Base-by-base conservation (phyloP, 2,329 filamentous ascomycete genomes). In the Gliomastix tumulicola region DNA sequence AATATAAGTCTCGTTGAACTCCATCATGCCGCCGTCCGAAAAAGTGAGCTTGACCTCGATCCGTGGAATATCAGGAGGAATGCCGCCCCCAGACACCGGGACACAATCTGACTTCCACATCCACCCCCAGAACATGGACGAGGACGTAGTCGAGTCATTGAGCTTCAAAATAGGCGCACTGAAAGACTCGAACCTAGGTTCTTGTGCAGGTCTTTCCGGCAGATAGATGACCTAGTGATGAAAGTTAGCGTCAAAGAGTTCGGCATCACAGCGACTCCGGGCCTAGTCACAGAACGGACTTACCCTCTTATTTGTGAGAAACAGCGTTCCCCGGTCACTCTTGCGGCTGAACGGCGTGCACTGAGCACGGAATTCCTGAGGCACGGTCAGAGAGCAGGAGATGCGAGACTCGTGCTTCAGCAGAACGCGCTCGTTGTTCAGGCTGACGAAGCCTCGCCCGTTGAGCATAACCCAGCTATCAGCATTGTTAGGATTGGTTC, bases 21-120 rank as follows among this genome's bases (percentile, higher is more conserved):
- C 88, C 57, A 84, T 92, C 40, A 89, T 89, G n/a, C 90, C 90
- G 30, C 90, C 90, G 44, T 97, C 89, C 55, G 88, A 89, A 68
- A 97, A 97, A 17, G 82, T 88, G 50, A 96, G 73, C 56, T 85
- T 88, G 46, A 94, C 60, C 50, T 92, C 87, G 30, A 95, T 69
- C 20, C 81, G 78, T 15, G 82, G 74, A 43, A 87, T 73, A 17
- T 82, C 69, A 6, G 82, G 63, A 1, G 89, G 86, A 35, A 96
- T 85, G 34, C 87, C 86, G 25, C 92, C 92, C 23, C 85, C 85
- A 2, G 82, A 66, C 18, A 94, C 86, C 3, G 90, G 88, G 49
- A 84, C 82, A 40, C 94, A 79, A 31, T 82, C 66, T 18, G 84
- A 84, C 38, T 79, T 79, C 89, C 89, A 97, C 46, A 85, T 83